phyloP scores from a whole-genome alignment of 2,329 filamentous ascomycete genomes.

The Fusarium sp. region DNA sequence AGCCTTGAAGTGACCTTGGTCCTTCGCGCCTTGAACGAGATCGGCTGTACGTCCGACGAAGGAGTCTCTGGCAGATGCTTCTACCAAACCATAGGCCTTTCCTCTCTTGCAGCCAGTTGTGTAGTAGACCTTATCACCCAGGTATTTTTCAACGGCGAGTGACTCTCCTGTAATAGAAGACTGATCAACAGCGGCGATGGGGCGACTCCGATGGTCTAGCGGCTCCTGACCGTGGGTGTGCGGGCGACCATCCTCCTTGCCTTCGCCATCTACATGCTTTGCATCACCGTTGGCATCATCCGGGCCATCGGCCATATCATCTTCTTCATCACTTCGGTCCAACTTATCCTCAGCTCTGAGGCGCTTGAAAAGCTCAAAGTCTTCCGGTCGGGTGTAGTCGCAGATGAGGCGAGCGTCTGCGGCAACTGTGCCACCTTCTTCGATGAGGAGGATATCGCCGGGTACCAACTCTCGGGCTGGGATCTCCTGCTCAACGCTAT shows the following conservation, averaged over 20 bases:
- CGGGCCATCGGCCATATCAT: constrained; percentile 9
- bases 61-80: constrained; percentile 18
- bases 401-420: constrained; percentile 30
- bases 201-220: constrained; percentile 20
- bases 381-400: constrained; percentile 26
- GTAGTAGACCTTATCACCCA: constrained; percentile 30
- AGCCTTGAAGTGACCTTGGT: constrained; percentile 33
- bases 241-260: not conserved
- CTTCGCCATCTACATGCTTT: not conserved
- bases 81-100: constrained; percentile 20
- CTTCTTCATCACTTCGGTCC: constrained; percentile 31
- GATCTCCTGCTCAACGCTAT: constrained; percentile 22
- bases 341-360: constrained; percentile 32
- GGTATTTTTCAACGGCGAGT: constrained; percentile 26
- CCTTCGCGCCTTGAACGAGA: constrained; percentile 31
- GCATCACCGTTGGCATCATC: constrained; percentile 1
- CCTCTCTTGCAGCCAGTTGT: constrained; percentile 34
- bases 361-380: constrained; percentile 32
- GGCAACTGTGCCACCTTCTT: constrained; percentile 32
- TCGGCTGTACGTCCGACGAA: constrained; percentile 33
- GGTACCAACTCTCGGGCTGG: constrained; percentile 24
- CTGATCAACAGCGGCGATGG: constrained; percentile 27
- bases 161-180: constrained; percentile 34
- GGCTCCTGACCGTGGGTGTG: constrained; percentile 5
- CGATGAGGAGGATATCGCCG: constrained; percentile 22